A percentile compares a stretch with the other conserved stretches of the same genome.
These are phyloP conservation scores for Sugiyamaella floridensis DNA, from an alignment of 805 yeast species.

Conservation along the genomic window DNA sequence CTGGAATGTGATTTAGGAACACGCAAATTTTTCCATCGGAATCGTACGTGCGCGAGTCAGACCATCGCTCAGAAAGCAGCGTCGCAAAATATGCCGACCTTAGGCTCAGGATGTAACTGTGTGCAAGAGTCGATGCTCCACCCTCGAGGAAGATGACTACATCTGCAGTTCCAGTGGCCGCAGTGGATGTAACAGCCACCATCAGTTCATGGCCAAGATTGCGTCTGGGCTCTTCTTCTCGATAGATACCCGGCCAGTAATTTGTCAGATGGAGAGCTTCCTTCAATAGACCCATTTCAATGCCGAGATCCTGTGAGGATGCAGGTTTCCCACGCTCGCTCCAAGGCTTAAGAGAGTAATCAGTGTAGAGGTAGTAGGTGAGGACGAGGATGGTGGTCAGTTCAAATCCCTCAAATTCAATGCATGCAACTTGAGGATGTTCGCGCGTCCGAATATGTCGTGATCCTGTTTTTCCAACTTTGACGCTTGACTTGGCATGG, in stretches of 20 bases:
- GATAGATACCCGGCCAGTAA: constrained; percentile 15
- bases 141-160: constrained; percentile 42
- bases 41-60: constrained; percentile 4
- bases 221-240: constrained; percentile 8
- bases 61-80: constrained; percentile 52
- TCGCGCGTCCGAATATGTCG: not conserved
- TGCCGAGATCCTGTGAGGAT: constrained; percentile 20
- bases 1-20: constrained; percentile 40
- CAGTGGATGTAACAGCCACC: constrained; percentile 1
- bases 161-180: constrained; percentile 28
- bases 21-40: constrained; percentile 11
- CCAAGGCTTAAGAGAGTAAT: constrained; percentile 21
- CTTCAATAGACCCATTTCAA: constrained; percentile 17
- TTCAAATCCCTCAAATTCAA: constrained; percentile 16
- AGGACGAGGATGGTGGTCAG: constrained; percentile 20
- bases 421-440: not conserved
- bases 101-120: constrained; percentile 43
- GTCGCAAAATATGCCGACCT: constrained; percentile 62
- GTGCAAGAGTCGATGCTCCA: constrained; percentile 35
- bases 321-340: constrained; percentile 2
- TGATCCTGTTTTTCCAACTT: not conserved
- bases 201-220: constrained; percentile 8
- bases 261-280: constrained; percentile 14
- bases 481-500: not conserved
- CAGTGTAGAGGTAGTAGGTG: constrained; percentile 27